phyloP scores from a whole-genome alignment of 2,329 filamentous ascomycete species.

The Arthrobotrys megalospora region DNA sequence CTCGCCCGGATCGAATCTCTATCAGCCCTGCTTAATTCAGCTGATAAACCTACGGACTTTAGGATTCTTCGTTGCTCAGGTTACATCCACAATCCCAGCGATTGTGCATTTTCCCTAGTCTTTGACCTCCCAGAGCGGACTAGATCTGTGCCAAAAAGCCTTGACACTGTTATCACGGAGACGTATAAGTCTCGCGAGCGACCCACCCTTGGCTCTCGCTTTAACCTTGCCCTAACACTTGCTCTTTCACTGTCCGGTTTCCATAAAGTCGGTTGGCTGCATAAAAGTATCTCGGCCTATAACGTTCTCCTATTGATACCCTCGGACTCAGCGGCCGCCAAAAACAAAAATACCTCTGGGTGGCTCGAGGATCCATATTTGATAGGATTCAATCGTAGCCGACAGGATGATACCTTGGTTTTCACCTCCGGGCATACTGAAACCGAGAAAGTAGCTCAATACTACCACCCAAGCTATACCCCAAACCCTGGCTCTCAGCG shows the following conservation, averaged over 20 bases:
- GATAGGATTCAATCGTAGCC: conserved; percentile 45
- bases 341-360: background rate
- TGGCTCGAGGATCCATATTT: conserved; percentile 42
- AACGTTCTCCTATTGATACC: conserved; percentile 44
- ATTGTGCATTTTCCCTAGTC: conserved; percentile 38
- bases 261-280: conserved; percentile 52
- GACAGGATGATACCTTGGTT: conserved; percentile 31
- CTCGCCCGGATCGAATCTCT: conserved; percentile 32
- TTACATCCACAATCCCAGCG: conserved; percentile 28
- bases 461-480: conserved; percentile 37
- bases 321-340: background rate
- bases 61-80: conserved; percentile 38
- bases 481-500: background rate
- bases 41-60: conserved; percentile 15
- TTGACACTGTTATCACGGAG: conserved; percentile 19
- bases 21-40: conserved; percentile 20
- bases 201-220: conserved; percentile 31
- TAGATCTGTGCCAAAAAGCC: conserved; percentile 18
- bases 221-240: conserved; percentile 36
- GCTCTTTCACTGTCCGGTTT: conserved; percentile 34
- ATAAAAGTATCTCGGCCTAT: conserved; percentile 40
- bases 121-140: conserved; percentile 35
- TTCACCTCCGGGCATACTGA: conserved; percentile 26
- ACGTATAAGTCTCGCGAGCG: conserved; percentile 24
- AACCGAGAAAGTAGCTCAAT: conserved; percentile 11